Percentiles rank a stretch among this genome's conserved stretches.
phyloP scores from a whole-genome alignment of 441 rosid species.

The Lepidium campestre region DNA sequence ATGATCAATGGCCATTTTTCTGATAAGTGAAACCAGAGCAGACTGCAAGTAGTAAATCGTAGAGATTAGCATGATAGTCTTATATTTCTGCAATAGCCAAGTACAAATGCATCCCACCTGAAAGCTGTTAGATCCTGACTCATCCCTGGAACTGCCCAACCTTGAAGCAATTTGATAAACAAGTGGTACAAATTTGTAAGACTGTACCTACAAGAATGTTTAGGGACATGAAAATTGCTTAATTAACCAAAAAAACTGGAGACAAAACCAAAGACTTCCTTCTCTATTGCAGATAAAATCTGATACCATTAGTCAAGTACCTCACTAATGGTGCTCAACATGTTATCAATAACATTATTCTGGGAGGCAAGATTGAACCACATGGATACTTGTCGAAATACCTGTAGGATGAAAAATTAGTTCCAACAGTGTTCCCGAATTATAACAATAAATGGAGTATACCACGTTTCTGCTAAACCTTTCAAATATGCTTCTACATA shows the following conservation, averaged over 20 bases:
- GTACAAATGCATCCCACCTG: slow-evolving; percentile 50
- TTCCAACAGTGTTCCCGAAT: neutral
- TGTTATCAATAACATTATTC: slow-evolving; percentile 60
- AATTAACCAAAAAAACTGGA: neutral
- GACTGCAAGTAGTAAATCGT: slow-evolving; percentile 47
- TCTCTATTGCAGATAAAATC: slow-evolving; percentile 2
- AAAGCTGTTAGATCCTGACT: slow-evolving; percentile 60
- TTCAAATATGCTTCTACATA: neutral
- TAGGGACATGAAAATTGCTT: slow-evolving; percentile 8
- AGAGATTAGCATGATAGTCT: slow-evolving; percentile 23
- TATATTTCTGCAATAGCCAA: slow-evolving; percentile 14
- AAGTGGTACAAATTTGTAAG: slow-evolving; percentile 89
- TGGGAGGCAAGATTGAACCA: slow-evolving; percentile 86
- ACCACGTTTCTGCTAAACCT: neutral
- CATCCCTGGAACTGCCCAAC: slow-evolving; percentile 85
- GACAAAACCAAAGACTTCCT: neutral
- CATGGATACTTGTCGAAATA: slow-evolving; percentile 80
- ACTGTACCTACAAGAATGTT: slow-evolving; percentile 61
- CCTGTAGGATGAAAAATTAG: slow-evolving; percentile 46
- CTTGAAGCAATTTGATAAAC: slow-evolving; percentile 98
- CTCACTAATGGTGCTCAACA: slow-evolving; percentile 72
- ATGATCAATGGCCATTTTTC: slow-evolving; percentile 98
- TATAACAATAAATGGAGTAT: neutral
- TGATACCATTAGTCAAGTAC: slow-evolving; percentile 32
- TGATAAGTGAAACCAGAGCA: slow-evolving; percentile 86